Evolutionary conservation across 2,329 filamentous ascomycete genomes (phyloP), one percentile per base, ranked within the genome.

Genomic region (Penicillium sp.): DNA sequence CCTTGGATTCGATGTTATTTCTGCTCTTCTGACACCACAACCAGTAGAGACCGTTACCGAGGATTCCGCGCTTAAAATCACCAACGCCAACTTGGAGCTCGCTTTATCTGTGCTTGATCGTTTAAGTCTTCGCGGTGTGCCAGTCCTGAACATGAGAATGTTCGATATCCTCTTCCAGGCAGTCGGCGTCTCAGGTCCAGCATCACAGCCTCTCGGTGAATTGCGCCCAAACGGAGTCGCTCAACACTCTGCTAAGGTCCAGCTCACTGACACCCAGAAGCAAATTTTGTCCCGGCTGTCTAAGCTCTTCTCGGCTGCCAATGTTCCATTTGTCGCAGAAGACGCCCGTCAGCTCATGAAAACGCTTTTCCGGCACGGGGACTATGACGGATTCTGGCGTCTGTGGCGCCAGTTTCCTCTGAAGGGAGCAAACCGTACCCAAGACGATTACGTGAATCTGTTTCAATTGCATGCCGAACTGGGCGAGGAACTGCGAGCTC

Each of bases 341-440:
- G 55, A 71, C 14, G 68, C 67, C 10, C 67, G 67, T 34, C 54
- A 49, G 13, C 63, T 76, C 5, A 71, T 74, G 62, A 54, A 66
- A 5, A 62, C 69, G 4, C 59, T 67, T 21, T 71, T 82, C 5
- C 59, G 62, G 18, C 76, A 77, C 55, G 64, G 67, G 16, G 73
- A 85, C 59, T 87, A 84, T 79, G 68, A 78, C 14, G 74, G 75
- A 5, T 84, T 89, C 63, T 88, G 84, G 85, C 77, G 83, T 18
- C 66, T 79, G 9, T 90, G 87, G 78, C 79, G 80, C 51, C 76
- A 79, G 52, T 79, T 83, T 4, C 72, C 85, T 13, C 76, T 81
- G 39, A 79, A 81, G 60, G 71, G 78, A 38, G 66, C 70, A 8
- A 62, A 76, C 1, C 82, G 86, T 18, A 79, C 81, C 0, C 64